phyloP scores from a whole-genome alignment of 2,329 filamentous ascomycete genomes.

The Microcyclospora tardicrescens region DNA sequence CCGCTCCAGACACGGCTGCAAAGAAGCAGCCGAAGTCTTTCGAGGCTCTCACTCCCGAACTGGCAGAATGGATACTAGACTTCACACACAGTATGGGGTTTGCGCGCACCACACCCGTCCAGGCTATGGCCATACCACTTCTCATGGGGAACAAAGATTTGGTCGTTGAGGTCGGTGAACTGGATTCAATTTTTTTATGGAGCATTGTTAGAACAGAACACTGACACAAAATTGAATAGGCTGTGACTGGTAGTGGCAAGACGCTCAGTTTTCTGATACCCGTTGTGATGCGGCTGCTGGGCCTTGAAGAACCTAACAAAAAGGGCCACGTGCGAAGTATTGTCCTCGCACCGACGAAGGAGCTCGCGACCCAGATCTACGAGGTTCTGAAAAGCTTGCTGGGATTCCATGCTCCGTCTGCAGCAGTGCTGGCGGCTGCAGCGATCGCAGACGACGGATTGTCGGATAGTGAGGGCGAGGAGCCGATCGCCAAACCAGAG shows the following conservation, averaged over 20 bases:
- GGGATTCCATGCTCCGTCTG: conserved; percentile 69
- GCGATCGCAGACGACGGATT: conserved; percentile 15
- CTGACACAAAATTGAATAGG: conserved; percentile 30
- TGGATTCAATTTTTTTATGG: not conserved
- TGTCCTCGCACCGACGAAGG: conserved; percentile 81
- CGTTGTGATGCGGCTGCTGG: conserved; percentile 67
- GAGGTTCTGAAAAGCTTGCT: conserved; percentile 65
- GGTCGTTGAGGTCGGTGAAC: conserved; percentile 58
- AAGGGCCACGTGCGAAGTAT: conserved; percentile 84
- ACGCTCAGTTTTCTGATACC: conserved; percentile 78
- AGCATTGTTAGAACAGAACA: not conserved
- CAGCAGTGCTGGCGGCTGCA: conserved; percentile 44
- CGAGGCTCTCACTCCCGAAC: conserved; percentile 54
- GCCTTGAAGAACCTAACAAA: conserved; percentile 69
- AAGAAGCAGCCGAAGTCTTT: conserved; percentile 42
- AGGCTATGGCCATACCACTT: conserved; percentile 78
- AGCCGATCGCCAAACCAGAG: conserved; percentile 29
- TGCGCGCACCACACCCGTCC: conserved; percentile 80
- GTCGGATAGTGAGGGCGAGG: conserved; percentile 26
- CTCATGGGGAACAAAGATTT: conserved; percentile 86
- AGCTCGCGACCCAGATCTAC: conserved; percentile 83
- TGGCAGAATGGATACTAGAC: conserved; percentile 76
- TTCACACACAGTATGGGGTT: conserved; percentile 78
- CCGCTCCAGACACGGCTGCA: conserved; percentile 7
- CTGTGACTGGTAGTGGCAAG: conserved; percentile 84